Evolutionary conservation across 306 rosid species (phyloP), one percentile per base, ranked within the genome.

Genomic region (Rubus idaeus): DNA sequence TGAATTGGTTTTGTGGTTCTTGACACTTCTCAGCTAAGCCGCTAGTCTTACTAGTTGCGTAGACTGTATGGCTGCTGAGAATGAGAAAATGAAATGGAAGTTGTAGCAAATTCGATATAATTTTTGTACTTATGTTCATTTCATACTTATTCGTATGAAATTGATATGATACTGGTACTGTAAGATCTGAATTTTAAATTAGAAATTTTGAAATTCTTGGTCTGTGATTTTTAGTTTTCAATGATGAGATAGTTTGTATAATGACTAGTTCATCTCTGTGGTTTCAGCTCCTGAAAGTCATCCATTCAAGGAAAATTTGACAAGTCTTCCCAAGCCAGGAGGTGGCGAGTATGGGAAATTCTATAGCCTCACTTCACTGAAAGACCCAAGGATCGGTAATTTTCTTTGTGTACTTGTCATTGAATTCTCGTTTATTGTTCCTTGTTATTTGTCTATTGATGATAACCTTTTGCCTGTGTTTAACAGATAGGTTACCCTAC

Each of bases 291-390:
- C 86, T 52, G 98, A 96, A 66, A 87, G 88, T 80, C 52, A 75
- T 35, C 98, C 98, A 75, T 96, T 92, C 92, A 88, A 96, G 87
- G 91, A 64, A 68, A 91, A 86, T 82, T 79, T 96, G 82, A 91
- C 97, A 6, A 87, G 85, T 85, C 98, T 96, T 41, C 97, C 98
- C 5, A 96, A 91, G 87, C 96, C 93, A 12, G 97, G 99, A 40
- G 98, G 99, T 3, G 99, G 99, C 41, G 97, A 92, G 86, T 96
- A 84, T 68, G 99, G 99, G 53, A 96, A 92, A 81, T 92, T 84
- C 81, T 96, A 92, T 77, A 96, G 98, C 77, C 97, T 96, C 78
- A 91, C 99, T 44, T 91, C 99, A 63, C 81, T 96, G 80, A 92
- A 91, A 0, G 98, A 96, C 57, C 97, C 99, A 1, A 83, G 99